Evolutionary conservation across 176 grass and related monocot species (phyloP), one percentile per base, ranked within the genome.

Genomic region (Echinochloa phyllopogon): DNA sequence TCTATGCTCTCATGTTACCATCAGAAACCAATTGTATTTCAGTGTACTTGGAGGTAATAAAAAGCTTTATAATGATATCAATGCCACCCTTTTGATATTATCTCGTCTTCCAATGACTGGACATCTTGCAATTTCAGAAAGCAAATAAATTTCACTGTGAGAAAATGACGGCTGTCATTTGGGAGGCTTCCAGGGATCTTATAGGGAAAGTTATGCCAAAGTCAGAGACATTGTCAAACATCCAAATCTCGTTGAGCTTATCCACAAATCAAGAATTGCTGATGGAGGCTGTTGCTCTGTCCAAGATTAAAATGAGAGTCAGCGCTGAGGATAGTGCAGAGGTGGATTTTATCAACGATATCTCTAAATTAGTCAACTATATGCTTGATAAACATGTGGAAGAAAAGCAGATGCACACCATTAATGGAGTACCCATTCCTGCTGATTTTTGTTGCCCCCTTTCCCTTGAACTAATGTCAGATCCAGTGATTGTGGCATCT

Each of bases 371-470:
- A 63, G 55, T 92, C 27, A 87, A 78, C 64, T 47, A 89, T 89
- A 84, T 89, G 80, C 87, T 80, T 76, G 69, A 86, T 20, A 83
- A n/a, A 82, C 75, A 78, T 37, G 74, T 89, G 49, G 65, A 89
- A 80, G 75, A 75, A 80, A 92, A 92, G 62, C 83, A 89, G 52
- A 68, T 84, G 60, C 94, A 85, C 36, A 93, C 47, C 84, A 83
- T 91, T 70, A 84, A 90, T 55, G 94, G 84, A 27, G 68, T 93
- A 49, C 81, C 83, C 13, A 86, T 96, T 81, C 91, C 91, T 60
- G 21, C 94, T 76, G 94, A 96, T 81, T 96, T 96, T 76, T 96
- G 91, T 76, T 96, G 94, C 14, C 91, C 94, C 1, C 84, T 96
- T 77, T 96, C 91, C 53, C 86, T 93, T 50, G 85, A 96, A 75